These are phyloP conservation scores for Streptanthus diversifolius DNA, from an alignment of 345 rosid genomes.

Conservation along the genomic window DNA sequence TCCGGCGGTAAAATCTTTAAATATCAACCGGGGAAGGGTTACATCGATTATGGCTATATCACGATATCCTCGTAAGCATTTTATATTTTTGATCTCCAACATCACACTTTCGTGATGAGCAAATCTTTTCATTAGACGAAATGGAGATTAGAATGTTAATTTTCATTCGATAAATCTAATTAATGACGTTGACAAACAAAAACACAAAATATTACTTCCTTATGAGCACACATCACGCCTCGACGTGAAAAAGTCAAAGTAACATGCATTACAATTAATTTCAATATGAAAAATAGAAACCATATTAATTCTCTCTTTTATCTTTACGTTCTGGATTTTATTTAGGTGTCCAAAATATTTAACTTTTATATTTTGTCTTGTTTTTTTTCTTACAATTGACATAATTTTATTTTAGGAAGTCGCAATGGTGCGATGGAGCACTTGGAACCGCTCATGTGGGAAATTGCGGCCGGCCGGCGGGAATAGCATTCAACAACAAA, in stretches of 20 bases:
- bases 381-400: background rate
- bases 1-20: conserved; percentile 42
- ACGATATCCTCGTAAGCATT: conserved; percentile 21
- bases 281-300: background rate
- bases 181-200: background rate
- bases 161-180: background rate
- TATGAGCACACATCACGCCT: background rate
- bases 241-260: background rate
- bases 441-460: conserved; percentile 10
- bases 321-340: too few relatives aligned
- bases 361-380: background rate
- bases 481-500: conserved; percentile 30
- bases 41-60: conserved; percentile 22
- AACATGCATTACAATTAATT: background rate
- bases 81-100: background rate
- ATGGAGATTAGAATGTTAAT: background rate
- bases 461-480: conserved; percentile 44
- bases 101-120: background rate
- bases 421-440: conserved; percentile 27
- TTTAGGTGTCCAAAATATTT: background rate
- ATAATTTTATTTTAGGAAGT: background rate
- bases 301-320: background rate
- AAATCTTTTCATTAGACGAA: background rate
- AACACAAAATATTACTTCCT: background rate
- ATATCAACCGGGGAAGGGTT: conserved; percentile 26